Evolutionary conservation across 768 basidiomycete species (phyloP).

Genomic region (Gyrodon lividus): DNA sequence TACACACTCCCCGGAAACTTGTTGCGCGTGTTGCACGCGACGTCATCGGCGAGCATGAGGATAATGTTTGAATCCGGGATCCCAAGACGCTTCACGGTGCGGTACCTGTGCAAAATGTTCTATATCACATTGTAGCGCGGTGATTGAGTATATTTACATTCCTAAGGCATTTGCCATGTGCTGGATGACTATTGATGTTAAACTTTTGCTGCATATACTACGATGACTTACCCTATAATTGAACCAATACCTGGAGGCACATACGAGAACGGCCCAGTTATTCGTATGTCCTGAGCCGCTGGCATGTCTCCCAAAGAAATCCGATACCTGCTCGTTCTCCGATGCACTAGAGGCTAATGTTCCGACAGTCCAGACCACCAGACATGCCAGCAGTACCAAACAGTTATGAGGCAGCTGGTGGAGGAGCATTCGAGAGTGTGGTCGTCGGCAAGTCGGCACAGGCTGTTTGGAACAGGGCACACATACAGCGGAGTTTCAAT

Average conservation of each 20-base stretch:
- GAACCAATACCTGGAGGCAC: slow-evolving; percentile 95
- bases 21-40: slow-evolving; percentile 90
- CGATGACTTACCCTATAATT: slow-evolving; percentile 81
- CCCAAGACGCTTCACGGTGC: slow-evolving; percentile 95
- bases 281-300: slow-evolving; percentile 69
- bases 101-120: slow-evolving; percentile 61
- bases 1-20: slow-evolving; percentile 91
- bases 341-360: slow-evolving; percentile 14
- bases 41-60: slow-evolving; percentile 97
- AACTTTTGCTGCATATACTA: background rate
- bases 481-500: slow-evolving; percentile 27
- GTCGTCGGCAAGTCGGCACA: slow-evolving; percentile 28
- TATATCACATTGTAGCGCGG: background rate
- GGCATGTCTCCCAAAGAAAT: slow-evolving; percentile 47
- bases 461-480: background rate
- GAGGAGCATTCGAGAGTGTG: slow-evolving; percentile 22
- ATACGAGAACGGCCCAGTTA: slow-evolving; percentile 98
- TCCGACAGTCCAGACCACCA: slow-evolving; percentile 36
- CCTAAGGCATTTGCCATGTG: slow-evolving; percentile 99
- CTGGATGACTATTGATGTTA: slow-evolving; percentile 40
- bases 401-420: slow-evolving; percentile 19
- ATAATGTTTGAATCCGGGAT: slow-evolving; percentile 99
- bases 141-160: slow-evolving; percentile 57
- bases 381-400: slow-evolving; percentile 33
- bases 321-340: slow-evolving; percentile 37